Conservation (phyloP, 306 rosid species). For the cucumber (Cucumis sativus) region DNA sequence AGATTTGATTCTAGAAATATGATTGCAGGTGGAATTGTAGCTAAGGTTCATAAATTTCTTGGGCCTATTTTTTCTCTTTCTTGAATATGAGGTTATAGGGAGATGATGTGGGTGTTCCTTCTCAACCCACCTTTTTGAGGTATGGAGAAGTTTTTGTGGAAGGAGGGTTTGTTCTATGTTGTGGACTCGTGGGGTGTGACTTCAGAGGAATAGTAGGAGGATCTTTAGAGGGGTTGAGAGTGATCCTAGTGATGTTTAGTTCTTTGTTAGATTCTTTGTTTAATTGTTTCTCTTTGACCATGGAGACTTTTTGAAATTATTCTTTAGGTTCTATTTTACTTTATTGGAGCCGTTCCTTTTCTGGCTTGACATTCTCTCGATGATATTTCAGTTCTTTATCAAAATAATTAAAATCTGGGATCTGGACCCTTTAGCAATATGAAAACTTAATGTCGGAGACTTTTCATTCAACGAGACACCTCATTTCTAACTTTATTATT, state of each 20-base stretch:
- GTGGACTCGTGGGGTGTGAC: not conserved
- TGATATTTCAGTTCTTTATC: not conserved
- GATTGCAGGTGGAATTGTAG: not conserved
- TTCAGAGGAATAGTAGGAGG: not conserved
- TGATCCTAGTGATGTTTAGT: not conserved
- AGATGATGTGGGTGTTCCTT: not conserved
- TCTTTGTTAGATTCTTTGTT: not conserved
- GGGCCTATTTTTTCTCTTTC: too few species aligned
- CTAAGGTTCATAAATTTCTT: not conserved
- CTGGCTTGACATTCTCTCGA: not conserved
- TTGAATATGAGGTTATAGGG: not conserved
- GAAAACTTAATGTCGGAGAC: not conserved
- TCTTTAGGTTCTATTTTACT: not conserved
- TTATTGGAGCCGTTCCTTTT: not conserved
- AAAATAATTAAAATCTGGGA: too few species aligned
- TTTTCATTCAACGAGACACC: not conserved
- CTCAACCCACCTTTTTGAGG: not conserved
- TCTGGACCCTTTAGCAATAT: not conserved
- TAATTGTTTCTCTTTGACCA: not conserved
- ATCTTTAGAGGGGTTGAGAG: not conserved
- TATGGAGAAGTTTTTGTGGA: not conserved
- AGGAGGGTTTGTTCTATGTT: not conserved
- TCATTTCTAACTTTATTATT: not conserved
- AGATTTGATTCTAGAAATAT: not conserved
- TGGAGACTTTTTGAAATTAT: not conserved